Percentiles rank a stretch among this genome's conserved stretches.
Conservation (phyloP, 305 asterid species). For the Solanum aculeatissimum region DNA sequence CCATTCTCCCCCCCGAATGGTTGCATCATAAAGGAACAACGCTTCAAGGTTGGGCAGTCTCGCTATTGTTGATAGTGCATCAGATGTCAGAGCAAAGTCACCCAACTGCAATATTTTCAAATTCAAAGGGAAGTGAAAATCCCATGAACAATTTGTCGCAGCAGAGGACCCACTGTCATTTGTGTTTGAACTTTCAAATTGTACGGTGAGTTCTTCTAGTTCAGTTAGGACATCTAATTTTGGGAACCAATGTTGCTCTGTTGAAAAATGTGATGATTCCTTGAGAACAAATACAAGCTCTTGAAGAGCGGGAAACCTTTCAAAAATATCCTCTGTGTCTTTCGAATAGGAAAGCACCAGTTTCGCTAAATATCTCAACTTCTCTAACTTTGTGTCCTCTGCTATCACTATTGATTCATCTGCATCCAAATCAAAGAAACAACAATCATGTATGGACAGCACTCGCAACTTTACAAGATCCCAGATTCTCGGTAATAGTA, state of each 20-base stretch:
- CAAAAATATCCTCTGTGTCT: not conserved
- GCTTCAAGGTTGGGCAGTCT: not conserved
- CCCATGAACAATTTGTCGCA: not conserved
- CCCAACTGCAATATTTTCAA: rapidly evolving
- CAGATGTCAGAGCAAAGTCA: not conserved
- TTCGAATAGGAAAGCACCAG: not conserved
- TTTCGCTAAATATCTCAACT: not conserved
- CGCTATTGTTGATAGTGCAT: not conserved
- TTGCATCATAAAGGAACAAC: rapidly evolving
- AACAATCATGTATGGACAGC: rapidly evolving
- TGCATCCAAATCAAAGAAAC: not conserved
- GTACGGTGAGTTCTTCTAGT: rapidly evolving
- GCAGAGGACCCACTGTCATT: not conserved
- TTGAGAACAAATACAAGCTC: rapidly evolving
- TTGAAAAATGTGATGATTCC: not conserved
- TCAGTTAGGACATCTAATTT: not conserved
- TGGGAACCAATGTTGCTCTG: not conserved
- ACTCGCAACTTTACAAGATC: not conserved
- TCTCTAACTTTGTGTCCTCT: not conserved
- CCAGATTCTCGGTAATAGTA: not conserved
- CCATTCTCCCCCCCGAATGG: not conserved
- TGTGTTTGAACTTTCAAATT: not conserved
- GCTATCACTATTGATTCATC: not conserved
- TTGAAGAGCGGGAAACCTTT: not conserved
- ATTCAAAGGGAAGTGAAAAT: not conserved